These are phyloP conservation scores for Cicer chorassanicum DNA, from an alignment of 306 rosid genomes.

Conservation along the genomic window DNA sequence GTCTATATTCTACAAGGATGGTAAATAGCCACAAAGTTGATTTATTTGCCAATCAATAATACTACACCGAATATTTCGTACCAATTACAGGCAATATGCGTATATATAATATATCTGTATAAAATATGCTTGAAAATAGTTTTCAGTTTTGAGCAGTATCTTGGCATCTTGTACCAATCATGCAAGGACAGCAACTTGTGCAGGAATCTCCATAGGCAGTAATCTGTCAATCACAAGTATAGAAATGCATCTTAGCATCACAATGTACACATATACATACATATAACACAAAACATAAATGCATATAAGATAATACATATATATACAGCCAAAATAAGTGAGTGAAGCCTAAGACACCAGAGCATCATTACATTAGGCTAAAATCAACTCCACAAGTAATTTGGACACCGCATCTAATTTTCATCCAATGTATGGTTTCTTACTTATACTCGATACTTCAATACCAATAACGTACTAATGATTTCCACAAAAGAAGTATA, in stretches of 20 bases:
- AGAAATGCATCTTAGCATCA: constrained; percentile 17
- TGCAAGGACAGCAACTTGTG: constrained; percentile 35
- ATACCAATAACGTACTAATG: no score
- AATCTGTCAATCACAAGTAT: constrained; percentile 37
- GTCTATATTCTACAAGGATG: constrained; percentile 12
- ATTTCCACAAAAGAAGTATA: constrained; percentile 20
- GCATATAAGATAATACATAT: no score
- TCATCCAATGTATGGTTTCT: no score
- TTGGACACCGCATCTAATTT: no score
- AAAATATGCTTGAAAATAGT: constrained; percentile 34
- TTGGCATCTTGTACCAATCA: constrained; percentile 26
- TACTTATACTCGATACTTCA: no score
- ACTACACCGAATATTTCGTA: neutral
- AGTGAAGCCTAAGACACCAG: no score
- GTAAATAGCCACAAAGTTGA: constrained; percentile 36
- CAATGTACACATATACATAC: neutral
- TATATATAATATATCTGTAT: constrained; percentile 25
- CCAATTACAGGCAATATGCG: constrained; percentile 23
- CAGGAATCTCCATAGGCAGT: constrained; percentile 31
- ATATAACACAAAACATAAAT: neutral
- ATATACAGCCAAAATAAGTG: no score
- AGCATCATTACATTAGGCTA: no score
- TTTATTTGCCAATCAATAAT: constrained; percentile 10
- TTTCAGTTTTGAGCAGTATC: constrained; percentile 16
- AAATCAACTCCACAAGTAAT: no score